A percentile compares a stretch with the other conserved stretches of the same genome.
Evolutionary conservation across 225 moss, liverwort and hornwort genomes (phyloP).

Genomic region (Asterella californica): DNA sequence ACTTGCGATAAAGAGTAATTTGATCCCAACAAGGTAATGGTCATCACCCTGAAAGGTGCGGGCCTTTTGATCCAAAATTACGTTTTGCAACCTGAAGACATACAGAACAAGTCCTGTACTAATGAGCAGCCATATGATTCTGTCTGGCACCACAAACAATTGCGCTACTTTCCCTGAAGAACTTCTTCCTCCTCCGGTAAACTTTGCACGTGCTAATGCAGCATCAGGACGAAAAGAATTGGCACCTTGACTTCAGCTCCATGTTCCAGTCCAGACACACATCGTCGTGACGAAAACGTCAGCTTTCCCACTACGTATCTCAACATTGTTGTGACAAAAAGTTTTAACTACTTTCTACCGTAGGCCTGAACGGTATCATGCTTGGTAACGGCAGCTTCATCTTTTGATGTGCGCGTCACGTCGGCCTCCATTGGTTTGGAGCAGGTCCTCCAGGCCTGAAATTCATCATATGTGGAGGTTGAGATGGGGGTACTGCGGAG

Average conservation of each 20-base stretch:
- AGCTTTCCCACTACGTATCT: conserved; percentile 30
- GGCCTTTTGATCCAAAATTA: conserved; percentile 47
- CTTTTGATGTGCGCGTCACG: conserved; percentile 46
- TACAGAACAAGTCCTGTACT: conserved; percentile 30
- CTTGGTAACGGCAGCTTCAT: conserved; percentile 23
- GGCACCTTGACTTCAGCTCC: conserved; percentile 42
- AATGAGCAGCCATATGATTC: conserved; percentile 22
- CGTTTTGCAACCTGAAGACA: conserved; percentile 50
- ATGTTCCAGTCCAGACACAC: conserved; percentile 20
- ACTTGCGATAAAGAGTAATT: conserved; percentile 55
- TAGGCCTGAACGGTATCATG: conserved; percentile 28
- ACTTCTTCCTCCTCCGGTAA: conserved; percentile 31
- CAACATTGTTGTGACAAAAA: conserved; percentile 27
- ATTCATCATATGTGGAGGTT: conserved; percentile 65
- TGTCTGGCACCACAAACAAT: conserved; percentile 30
- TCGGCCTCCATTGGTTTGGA: conserved; percentile 75
- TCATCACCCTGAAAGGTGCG: conserved; percentile 54
- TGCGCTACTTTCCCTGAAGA: conserved; percentile 43
- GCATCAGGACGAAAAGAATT: conserved; percentile 32
- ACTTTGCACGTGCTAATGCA: conserved; percentile 35
- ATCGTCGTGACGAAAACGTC: conserved; percentile 22
- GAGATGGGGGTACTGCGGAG: conserved; percentile 49
- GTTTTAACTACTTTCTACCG: conserved; percentile 40
- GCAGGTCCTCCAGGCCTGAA: conserved; percentile 82
- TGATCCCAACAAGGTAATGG: conserved; percentile 52